Evolutionary conservation across 1,284 basidiomycete genomes (phyloP), one percentile per base, ranked within the genome.

Genomic region (Tilletia setariae): DNA sequence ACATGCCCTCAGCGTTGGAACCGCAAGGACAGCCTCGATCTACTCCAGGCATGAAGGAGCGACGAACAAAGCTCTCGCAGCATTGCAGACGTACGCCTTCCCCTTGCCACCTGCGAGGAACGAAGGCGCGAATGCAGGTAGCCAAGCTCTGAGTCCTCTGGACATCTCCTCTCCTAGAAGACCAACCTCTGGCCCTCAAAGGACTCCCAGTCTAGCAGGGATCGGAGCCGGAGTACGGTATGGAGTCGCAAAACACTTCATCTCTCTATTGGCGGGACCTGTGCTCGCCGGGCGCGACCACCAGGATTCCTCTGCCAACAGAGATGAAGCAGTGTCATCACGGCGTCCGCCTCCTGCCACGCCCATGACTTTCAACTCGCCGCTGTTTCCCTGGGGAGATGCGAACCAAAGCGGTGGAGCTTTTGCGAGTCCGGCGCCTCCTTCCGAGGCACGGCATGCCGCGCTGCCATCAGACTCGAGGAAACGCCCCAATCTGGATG

Each of bases 351-450:
- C 51, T 13, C 51, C 51, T 2, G 51, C 51, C 2, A 53, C 51
- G n/a, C 51, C 51, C n/a, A 28, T 53, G 6, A 53, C 51, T 19
- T 53, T 53, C 51, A 53, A n/a, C 28, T 53, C 51, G 23, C 51
- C 51, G 11, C 13, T 53, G 51, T 53, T 53, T 23, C 51, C 51
- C 21, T 53, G 51, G 51, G 35, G 35, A 40, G 51, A 53, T 53
- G n/a, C 51, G 51, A 53, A 25, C 21, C 35, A 40, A 40, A 40
- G 6, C 35, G 11, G 35, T 40, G 51, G 51, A 2, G 21, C 51
- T 15, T 53, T 53, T 25, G 51, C 21, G 23, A 53, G 51, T 53
- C 51, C 51, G 28, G 35, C 35, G 35, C 35, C 35, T 4, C 35
- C 35, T 4, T 40, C 35, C 6, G 35, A 40, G 11, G 35, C 11